Conservation (phyloP, 176 grass and related monocot genomes). For the Bolboschoenus planiculmis region DNA sequence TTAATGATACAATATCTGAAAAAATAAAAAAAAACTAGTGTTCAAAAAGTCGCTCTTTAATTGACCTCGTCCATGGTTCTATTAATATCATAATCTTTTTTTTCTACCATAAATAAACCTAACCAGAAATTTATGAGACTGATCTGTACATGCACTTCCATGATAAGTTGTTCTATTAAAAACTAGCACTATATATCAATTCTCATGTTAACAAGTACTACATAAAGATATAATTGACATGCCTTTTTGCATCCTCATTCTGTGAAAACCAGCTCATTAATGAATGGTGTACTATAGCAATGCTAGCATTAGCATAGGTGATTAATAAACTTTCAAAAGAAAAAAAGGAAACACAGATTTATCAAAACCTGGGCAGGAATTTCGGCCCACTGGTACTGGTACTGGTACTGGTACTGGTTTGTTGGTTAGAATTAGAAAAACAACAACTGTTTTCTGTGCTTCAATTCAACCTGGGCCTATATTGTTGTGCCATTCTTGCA, state of each 20-base stretch:
- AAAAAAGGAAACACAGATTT: neutral
- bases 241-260: neutral
- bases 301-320: neutral
- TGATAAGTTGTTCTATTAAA: too few species aligned
- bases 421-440: neutral
- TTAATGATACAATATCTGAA: neutral
- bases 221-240: neutral
- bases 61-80: neutral
- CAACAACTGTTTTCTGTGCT: neutral
- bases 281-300: slow-evolving; percentile 4
- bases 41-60: neutral
- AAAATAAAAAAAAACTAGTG: too few species aligned
- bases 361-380: neutral
- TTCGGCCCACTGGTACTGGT: neutral
- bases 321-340: slow-evolving; percentile 2
- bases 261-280: neutral
- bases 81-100: neutral
- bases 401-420: neutral
- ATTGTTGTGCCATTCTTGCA: neutral
- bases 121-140: too few species aligned
- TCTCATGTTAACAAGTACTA: neutral
- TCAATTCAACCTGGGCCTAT: neutral
- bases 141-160: too few species aligned
- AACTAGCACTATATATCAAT: neutral
- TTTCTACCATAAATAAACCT: neutral